Conservation (phyloP, 805 yeast species). For the Grigorovia yakushimaensis region DNA sequence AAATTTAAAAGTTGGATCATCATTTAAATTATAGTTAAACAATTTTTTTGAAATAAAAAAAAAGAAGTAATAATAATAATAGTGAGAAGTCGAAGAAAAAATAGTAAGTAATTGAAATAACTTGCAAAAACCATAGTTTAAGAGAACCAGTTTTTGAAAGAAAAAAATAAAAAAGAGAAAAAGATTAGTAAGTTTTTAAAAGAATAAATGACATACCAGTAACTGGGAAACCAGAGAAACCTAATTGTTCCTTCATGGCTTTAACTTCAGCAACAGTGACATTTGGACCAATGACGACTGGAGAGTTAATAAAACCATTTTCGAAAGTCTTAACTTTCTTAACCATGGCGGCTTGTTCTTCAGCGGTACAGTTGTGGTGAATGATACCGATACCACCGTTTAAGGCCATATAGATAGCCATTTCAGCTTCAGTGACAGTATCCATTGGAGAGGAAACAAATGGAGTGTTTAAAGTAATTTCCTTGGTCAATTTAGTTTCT, state of each 20-base stretch:
- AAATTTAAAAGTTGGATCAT: slow-evolving; percentile 40
- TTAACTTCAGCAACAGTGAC: slow-evolving; percentile 75
- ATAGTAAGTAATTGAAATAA: slow-evolving; percentile 4
- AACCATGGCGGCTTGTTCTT: slow-evolving; percentile 98
- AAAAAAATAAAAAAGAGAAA: too few species aligned
- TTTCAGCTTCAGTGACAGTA: slow-evolving; percentile 92
- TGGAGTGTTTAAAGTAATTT: slow-evolving; percentile 85
- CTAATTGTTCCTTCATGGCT: slow-evolving; percentile 57
- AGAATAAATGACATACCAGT: slow-evolving; percentile 71
- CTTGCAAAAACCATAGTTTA: neutral
- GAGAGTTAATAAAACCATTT: slow-evolving; percentile 94
- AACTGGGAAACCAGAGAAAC: slow-evolving; percentile 97
- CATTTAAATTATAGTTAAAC: slow-evolving; percentile 27
- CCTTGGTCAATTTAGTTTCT: slow-evolving; percentile 84
- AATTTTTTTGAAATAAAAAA: neutral
- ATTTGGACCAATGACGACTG: slow-evolving; percentile 71
- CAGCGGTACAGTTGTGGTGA: slow-evolving; percentile 94
- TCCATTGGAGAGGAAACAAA: slow-evolving; percentile 99
- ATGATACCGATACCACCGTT: slow-evolving; percentile 98
- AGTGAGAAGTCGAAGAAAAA: too few species aligned
- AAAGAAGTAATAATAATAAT: slow-evolving; percentile 2
- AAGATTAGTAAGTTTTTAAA: neutral
- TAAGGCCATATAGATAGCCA: slow-evolving; percentile 98
- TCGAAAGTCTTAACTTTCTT: slow-evolving; percentile 92
- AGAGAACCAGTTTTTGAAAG: too few species aligned